Conservation (phyloP, 306 rosid genomes). For the Rosa rugosa region DNA sequence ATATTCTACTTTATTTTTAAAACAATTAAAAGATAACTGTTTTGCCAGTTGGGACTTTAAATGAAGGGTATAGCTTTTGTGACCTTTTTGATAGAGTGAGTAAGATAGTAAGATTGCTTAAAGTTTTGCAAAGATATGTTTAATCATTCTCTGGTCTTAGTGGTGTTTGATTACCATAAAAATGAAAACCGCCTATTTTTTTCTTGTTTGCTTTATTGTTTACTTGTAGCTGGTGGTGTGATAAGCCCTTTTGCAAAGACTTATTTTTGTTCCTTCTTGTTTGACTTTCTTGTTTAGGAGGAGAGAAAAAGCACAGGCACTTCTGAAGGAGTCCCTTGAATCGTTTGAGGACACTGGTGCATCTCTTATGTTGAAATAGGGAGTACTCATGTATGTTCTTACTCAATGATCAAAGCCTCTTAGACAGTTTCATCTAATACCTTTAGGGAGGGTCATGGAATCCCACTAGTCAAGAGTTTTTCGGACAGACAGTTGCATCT, state of each 20-base stretch:
- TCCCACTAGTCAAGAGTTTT: not conserved
- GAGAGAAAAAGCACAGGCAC: conserved; percentile 75
- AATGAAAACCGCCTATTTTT: not conserved
- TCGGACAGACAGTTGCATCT: not conserved
- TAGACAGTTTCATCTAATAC: not conserved
- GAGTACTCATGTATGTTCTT: not conserved
- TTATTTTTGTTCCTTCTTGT: no score
- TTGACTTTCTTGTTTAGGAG: conserved; percentile 48
- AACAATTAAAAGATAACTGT: not conserved
- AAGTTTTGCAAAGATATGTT: not conserved
- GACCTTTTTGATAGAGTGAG: not conserved
- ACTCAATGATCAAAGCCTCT: not conserved
- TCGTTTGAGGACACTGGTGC: conserved; percentile 47
- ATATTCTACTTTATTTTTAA: not conserved
- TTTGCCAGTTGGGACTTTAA: not conserved
- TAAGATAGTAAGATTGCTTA: not conserved
- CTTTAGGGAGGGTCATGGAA: not conserved
- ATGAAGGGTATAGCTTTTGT: not conserved
- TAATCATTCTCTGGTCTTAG: not conserved
- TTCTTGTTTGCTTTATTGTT: not conserved
- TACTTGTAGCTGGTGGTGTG: not conserved
- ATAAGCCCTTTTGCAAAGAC: no score
- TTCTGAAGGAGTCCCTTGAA: conserved; percentile 76
- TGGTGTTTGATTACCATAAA: not conserved
- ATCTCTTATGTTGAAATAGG: not conserved